These are phyloP conservation scores for Mollisiaceae sp. DNA, from an alignment of 2,329 filamentous ascomycete species.

Conservation along the genomic window DNA sequence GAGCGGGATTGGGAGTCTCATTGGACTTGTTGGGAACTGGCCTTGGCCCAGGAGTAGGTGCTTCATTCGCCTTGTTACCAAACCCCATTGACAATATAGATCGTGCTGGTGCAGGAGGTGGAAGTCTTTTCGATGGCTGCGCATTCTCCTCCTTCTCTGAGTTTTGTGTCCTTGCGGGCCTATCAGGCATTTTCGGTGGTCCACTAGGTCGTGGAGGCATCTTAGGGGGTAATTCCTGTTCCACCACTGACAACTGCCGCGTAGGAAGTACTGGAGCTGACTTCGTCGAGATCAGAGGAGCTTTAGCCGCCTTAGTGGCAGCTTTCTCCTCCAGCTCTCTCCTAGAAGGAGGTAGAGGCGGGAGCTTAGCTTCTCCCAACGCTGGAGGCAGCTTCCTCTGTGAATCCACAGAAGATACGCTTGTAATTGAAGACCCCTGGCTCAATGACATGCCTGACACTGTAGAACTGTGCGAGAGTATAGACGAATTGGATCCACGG, in stretches of 20 bases:
- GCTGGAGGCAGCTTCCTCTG: constrained; percentile 60
- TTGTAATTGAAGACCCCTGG: constrained; percentile 52
- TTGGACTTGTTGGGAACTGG: constrained; percentile 19
- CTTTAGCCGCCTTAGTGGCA: constrained; percentile 49
- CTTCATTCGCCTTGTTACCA: constrained; percentile 29
- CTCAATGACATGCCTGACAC: constrained; percentile 58
- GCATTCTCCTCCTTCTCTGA: constrained; percentile 20
- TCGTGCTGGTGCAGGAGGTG: constrained; percentile 32
- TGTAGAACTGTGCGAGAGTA: constrained; percentile 58
- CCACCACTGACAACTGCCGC: constrained; percentile 26
- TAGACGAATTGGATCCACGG: constrained; percentile 63
- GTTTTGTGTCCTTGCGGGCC: constrained; percentile 45
- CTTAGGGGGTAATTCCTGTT: constrained; percentile 36
- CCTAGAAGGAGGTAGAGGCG: constrained; percentile 60
- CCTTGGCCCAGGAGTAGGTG: constrained; percentile 3
- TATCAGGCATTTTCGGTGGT: constrained; percentile 58
- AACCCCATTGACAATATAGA: constrained; percentile 38
- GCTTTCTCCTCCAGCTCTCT: constrained; percentile 56
- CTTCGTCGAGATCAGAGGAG: constrained; percentile 46
- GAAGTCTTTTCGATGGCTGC: constrained; percentile 32
- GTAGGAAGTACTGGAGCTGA: constrained; percentile 47
- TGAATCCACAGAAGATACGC: constrained; percentile 48
- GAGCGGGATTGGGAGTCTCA: constrained; percentile 31
- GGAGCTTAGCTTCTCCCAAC: constrained; percentile 61
- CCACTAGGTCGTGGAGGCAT: constrained; percentile 43